phyloP scores from a whole-genome alignment of 2,329 filamentous ascomycete species.

The Botrytis cinerea region DNA sequence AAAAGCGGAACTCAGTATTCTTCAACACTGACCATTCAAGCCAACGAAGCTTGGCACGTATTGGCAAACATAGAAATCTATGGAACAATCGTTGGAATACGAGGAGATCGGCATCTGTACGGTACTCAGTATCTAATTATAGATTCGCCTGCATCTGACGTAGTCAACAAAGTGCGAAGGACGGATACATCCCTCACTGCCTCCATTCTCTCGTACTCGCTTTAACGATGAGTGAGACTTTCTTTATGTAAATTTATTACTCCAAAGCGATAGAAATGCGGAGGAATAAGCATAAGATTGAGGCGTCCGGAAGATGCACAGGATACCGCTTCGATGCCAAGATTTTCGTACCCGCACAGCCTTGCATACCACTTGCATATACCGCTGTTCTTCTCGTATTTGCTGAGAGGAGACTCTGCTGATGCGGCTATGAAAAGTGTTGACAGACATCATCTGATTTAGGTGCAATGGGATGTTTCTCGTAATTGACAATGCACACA shows the following conservation, averaged over 20 bases:
- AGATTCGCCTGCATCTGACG: neutral
- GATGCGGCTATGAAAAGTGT: neutral
- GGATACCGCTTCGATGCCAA: neutral
- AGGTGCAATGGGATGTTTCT: neutral
- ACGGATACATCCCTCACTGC: neutral
- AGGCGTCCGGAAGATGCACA: neutral
- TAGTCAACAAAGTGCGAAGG: neutral
- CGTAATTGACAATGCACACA: neutral
- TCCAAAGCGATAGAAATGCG: neutral
- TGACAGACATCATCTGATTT: conserved; percentile 12
- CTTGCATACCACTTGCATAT: neutral
- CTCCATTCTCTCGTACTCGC: neutral
- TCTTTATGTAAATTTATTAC: neutral
- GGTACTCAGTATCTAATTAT: neutral
- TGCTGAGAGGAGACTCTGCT: neutral
- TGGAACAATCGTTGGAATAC: conserved; percentile 6
- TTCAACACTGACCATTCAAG: neutral
- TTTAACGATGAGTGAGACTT: neutral
- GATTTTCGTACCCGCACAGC: neutral
- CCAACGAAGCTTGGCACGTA: neutral
- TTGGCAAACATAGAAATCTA: neutral
- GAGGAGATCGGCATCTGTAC: conserved; percentile 13
- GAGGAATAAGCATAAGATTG: neutral
- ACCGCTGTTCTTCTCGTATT: conserved; percentile 7
- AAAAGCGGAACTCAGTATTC: neutral